Evolutionary conservation across 2,329 filamentous ascomycete species (phyloP).

Genomic region (Sclerotinia trifoliorum): DNA sequence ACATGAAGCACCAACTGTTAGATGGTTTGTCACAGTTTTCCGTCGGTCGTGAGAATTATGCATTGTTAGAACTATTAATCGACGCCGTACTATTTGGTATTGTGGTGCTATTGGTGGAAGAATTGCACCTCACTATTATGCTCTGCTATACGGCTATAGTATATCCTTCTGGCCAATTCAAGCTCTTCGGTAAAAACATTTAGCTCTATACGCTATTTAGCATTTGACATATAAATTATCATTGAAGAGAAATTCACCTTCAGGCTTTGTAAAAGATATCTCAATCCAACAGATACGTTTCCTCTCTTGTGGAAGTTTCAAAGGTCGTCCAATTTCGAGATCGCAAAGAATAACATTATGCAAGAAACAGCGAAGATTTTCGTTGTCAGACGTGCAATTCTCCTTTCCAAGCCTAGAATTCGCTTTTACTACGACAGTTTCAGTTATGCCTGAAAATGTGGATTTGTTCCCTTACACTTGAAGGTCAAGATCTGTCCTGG

Average conservation of each 20-base stretch:
- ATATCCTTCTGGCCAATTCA: not conserved
- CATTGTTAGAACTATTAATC: not conserved
- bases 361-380: conserved; percentile 7
- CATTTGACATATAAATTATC: not conserved
- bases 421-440: not conserved
- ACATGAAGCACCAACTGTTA: not conserved
- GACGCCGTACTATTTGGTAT: conserved; percentile 5
- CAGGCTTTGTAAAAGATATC: not conserved
- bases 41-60: not conserved
- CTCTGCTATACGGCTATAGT: not conserved
- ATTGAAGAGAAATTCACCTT: not conserved
- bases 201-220: not conserved
- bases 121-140: not conserved
- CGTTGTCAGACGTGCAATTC: conserved; percentile 2
- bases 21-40: not conserved
- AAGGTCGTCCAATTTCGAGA: conserved; percentile 8
- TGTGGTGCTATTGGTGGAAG: not conserved
- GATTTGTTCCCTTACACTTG: conserved; percentile 2
- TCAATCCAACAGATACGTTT: conserved; percentile 17
- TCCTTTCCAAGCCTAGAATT: not conserved
- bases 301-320: not conserved
- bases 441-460: not conserved
- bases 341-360: not conserved
- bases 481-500: conserved; percentile 14
- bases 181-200: not conserved